Evolutionary conservation across 148 eudicot species (phyloP).

Genomic region (Fagopyrum homotropicum): DNA sequence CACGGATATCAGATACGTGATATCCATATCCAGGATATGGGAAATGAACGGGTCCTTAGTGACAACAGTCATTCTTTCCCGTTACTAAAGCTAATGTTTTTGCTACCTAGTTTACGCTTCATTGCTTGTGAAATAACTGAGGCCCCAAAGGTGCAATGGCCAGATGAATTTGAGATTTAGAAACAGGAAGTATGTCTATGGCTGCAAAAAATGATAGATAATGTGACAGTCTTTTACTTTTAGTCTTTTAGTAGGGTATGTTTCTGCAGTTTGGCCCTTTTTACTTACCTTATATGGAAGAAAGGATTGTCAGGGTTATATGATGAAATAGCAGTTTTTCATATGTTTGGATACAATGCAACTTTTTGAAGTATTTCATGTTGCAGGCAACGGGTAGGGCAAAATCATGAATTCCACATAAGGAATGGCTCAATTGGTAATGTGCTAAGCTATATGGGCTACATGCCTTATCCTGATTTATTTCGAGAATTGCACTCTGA

Average conservation of each 20-base stretch:
- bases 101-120: neutral
- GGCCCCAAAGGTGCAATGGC: neutral
- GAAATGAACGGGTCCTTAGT: neutral
- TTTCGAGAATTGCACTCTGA: conserved; percentile 6
- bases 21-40: too few relatives aligned
- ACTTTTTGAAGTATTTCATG: neutral
- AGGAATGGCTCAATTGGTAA: conserved; percentile 45
- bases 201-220: neutral
- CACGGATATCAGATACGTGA: too few relatives aligned
- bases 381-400: conserved; percentile 56
- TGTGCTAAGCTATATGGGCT: conserved; percentile 12
- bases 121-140: neutral
- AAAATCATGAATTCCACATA: conserved; percentile 15
- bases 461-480: neutral
- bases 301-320: neutral
- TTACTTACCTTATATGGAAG: neutral
- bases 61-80: neutral
- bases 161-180: neutral
- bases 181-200: neutral
- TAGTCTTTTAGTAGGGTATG: neutral
- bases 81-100: neutral
- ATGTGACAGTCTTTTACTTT: conserved; percentile 5
- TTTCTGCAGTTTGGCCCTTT: neutral
- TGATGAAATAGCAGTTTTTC: neutral
- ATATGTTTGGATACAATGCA: neutral